Evolutionary conservation across 1,284 basidiomycete species (phyloP).

Genomic region (Volvariella volvacea): DNA sequence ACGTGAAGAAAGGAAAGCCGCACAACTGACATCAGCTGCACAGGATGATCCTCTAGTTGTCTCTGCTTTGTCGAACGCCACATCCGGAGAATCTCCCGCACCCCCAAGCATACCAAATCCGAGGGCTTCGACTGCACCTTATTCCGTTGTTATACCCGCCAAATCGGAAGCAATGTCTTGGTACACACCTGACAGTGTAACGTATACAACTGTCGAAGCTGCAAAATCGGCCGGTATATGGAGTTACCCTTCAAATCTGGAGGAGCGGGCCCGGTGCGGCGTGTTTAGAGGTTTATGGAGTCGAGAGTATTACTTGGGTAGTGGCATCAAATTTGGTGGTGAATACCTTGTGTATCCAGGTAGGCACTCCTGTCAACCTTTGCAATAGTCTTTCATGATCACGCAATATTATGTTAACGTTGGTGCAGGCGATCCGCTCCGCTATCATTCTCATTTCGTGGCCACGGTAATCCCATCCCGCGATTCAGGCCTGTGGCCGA

Average conservation of each 20-base stretch:
- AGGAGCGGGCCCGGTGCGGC: slow-evolving; percentile 68
- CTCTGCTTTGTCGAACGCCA: slow-evolving; percentile 12
- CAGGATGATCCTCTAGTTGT: slow-evolving; percentile 15
- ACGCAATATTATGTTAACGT: slow-evolving; percentile 1
- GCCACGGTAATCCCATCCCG: slow-evolving; percentile 74
- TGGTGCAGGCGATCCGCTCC: slow-evolving; percentile 78
- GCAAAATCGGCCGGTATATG: slow-evolving; percentile 70
- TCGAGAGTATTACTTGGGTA: slow-evolving; percentile 80
- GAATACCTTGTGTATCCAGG: slow-evolving; percentile 96
- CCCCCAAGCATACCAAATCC: slow-evolving; percentile 6
- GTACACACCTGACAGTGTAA: slow-evolving; percentile 40
- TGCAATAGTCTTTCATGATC: too few species aligned
- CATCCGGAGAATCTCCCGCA: slow-evolving; percentile 8
- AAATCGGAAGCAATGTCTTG: slow-evolving; percentile 54
- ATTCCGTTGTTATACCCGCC: slow-evolving; percentile 58
- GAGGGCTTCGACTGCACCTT: slow-evolving; percentile 18
- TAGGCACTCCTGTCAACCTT: too few species aligned
- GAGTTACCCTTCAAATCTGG: slow-evolving; percentile 62
- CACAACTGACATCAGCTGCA: slow-evolving; percentile 9
- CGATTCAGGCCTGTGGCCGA: slow-evolving; percentile 59
- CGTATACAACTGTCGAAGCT: slow-evolving; percentile 50
- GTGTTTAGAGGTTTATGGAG: slow-evolving; percentile 80
- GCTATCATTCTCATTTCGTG: slow-evolving; percentile 97
- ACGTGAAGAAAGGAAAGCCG: slow-evolving; percentile 51
- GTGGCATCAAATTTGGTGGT: slow-evolving; percentile 90